Percentiles rank a stretch among this genome's conserved stretches.
Evolutionary conservation across 805 yeast species (phyloP).

Genomic region (Kazachstania viticola): DNA sequence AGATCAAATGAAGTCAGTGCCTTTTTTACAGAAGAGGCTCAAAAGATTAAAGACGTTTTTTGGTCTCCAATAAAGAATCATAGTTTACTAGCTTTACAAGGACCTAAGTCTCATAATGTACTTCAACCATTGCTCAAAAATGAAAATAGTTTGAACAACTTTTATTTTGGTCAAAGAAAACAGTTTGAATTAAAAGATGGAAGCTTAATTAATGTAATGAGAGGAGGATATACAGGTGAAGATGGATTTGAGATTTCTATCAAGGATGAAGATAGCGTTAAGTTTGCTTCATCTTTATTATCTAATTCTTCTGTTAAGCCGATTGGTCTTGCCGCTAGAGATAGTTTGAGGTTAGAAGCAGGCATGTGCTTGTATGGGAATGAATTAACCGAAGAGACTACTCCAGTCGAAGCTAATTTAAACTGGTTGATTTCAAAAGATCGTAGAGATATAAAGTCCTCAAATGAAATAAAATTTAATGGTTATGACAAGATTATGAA

Average conservation of each 20-base stretch:
- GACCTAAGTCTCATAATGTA: slow-evolving; percentile 68
- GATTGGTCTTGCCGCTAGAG: slow-evolving; percentile 97
- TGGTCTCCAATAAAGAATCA: slow-evolving; percentile 46
- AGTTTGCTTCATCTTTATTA: slow-evolving; percentile 51
- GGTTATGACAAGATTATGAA: slow-evolving; percentile 60
- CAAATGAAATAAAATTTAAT: slow-evolving; percentile 42
- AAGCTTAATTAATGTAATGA: slow-evolving; percentile 59
- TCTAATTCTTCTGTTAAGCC: slow-evolving; percentile 55
- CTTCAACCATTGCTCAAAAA: slow-evolving; percentile 52
- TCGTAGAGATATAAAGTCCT: slow-evolving; percentile 41
- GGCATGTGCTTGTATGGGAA: slow-evolving; percentile 97
- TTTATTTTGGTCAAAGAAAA: slow-evolving; percentile 61
- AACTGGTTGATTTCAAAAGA: slow-evolving; percentile 83
- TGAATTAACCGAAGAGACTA: slow-evolving; percentile 65
- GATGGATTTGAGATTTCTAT: slow-evolving; percentile 93
- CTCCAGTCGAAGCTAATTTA: slow-evolving; percentile 84
- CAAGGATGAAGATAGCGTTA: slow-evolving; percentile 44
- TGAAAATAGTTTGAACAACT: slow-evolving; percentile 31
- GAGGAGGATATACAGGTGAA: slow-evolving; percentile 97
- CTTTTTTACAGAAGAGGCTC: slow-evolving; percentile 48
- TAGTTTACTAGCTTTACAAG: slow-evolving; percentile 82
- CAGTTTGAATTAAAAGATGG: slow-evolving; percentile 28
- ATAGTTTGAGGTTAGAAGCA: slow-evolving; percentile 88
- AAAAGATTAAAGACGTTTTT: slow-evolving; percentile 24
- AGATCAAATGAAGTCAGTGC: slow-evolving; percentile 71